phyloP scores from a whole-genome alignment of 371 early-diverging fungal genomes.

The Cokeromyces recurvatus region DNA sequence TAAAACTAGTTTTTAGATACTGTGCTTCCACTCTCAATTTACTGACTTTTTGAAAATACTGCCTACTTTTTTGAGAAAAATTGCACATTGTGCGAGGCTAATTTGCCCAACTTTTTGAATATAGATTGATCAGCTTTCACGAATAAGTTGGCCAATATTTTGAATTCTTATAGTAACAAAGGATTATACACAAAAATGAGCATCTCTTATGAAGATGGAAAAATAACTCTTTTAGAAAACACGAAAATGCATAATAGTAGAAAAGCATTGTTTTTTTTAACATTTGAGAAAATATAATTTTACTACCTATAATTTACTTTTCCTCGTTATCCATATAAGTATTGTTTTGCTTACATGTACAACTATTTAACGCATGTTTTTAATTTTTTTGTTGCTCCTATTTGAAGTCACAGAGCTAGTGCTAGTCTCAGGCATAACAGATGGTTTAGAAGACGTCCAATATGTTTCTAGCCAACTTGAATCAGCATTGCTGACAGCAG shows the following conservation, averaged over 20 bases:
- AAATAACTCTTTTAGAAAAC: slow-evolving; percentile 6
- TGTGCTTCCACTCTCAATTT: no score
- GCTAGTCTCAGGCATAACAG: slow-evolving; percentile 4
- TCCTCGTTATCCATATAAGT: slow-evolving; percentile 4
- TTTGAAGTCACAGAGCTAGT: slow-evolving; percentile 2
- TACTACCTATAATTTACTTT: slow-evolving; percentile 6
- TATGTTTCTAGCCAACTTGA: slow-evolving; percentile 5
- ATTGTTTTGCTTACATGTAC: slow-evolving; percentile 2
- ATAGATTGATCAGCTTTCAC: slow-evolving; percentile 2
- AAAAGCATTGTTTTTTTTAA: slow-evolving; percentile 1
- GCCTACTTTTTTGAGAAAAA: no score
- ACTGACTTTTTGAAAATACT: no score
- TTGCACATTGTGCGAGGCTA: neutral
- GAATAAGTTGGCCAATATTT: slow-evolving; percentile 3
- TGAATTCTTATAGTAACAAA: slow-evolving; percentile 5
- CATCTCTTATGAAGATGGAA: slow-evolving; percentile 5
- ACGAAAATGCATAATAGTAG: slow-evolving; percentile 6
- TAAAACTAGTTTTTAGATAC: no score
- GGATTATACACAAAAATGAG: slow-evolving; percentile 3
- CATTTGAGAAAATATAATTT: slow-evolving; percentile 4
- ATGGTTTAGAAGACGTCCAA: slow-evolving; percentile 2
- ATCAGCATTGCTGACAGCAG: slow-evolving; percentile 2
- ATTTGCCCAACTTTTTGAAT: slow-evolving; percentile 1
- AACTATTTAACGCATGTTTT: slow-evolving; percentile 6
- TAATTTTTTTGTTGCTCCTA: slow-evolving; percentile 4